Evolutionary conservation across 2,329 filamentous ascomycete species (phyloP).

Genomic region (Cladosporium cucumerinum): DNA sequence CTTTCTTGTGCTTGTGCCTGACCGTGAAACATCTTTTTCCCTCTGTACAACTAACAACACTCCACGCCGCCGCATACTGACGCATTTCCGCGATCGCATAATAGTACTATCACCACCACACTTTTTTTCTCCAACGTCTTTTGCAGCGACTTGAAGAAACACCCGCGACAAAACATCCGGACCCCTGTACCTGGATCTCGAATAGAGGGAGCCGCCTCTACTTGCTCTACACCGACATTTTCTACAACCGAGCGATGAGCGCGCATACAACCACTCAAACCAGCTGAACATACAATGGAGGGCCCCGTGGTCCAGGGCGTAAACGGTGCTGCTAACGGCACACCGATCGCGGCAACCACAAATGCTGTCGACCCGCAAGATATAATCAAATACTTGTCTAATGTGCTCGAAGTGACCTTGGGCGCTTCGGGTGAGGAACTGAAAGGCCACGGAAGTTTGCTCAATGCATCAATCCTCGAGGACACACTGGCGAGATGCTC

Average conservation of each 20-base stretch:
- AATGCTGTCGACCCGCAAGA: constrained; percentile 44
- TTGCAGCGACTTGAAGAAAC: background rate
- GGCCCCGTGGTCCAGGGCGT: constrained; percentile 36
- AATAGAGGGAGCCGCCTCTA: constrained; percentile 1
- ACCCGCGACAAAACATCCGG: background rate
- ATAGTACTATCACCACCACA: background rate
- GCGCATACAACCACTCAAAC: background rate
- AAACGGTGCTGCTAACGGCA: constrained; percentile 35
- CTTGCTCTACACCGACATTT: background rate
- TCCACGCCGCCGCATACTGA: constrained; percentile 5
- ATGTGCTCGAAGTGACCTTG: constrained; percentile 47
- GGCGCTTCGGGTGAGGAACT: constrained; percentile 68
- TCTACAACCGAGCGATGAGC: constrained; percentile 4
- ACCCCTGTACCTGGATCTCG: constrained; percentile 12
- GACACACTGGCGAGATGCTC: constrained; percentile 86
- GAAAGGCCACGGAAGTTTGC: constrained; percentile 73
- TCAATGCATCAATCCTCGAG: constrained; percentile 66
- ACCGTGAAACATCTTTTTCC: background rate
- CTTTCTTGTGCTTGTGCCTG: background rate
- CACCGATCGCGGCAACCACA: constrained; percentile 26
- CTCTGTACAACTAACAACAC: background rate
- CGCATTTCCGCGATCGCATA: constrained; percentile 2
- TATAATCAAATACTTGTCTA: constrained; percentile 48
- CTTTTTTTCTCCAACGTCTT: background rate
- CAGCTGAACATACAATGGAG: constrained; percentile 31